Conservation (phyloP, 441 rosid species). For the Francoa sonchifolia region DNA sequence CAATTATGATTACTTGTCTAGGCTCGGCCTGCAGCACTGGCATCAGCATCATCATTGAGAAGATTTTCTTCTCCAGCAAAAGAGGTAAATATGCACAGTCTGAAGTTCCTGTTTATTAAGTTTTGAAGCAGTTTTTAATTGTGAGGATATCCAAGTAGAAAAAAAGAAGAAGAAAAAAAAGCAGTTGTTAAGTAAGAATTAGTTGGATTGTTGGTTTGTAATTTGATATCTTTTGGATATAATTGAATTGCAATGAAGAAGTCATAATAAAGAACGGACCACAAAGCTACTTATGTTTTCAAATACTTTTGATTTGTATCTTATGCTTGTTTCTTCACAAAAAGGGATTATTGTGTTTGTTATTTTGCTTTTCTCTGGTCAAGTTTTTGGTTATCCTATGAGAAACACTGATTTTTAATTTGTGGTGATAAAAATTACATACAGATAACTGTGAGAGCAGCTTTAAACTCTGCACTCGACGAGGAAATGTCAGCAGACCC, state of each 20-base stretch:
- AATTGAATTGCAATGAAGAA: too few species aligned
- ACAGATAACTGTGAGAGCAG: slow-evolving; percentile 59
- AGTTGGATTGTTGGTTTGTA: too few species aligned
- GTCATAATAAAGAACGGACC: too few species aligned
- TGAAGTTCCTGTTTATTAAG: neutral
- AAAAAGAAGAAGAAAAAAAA: too few species aligned
- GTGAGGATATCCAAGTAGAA: too few species aligned
- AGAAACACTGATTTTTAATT: neutral
- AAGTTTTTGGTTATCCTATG: neutral
- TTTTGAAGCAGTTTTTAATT: neutral
- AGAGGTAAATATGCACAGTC: slow-evolving; percentile 23
- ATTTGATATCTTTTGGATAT: too few species aligned
- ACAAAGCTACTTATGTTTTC: too few species aligned
- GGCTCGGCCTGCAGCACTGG: slow-evolving; percentile 22
- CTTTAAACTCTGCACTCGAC: slow-evolving; percentile 63
- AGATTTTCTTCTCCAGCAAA: slow-evolving; percentile 38
- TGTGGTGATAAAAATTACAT: neutral
- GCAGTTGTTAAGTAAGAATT: too few species aligned
- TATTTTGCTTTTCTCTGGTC: neutral
- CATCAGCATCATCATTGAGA: slow-evolving; percentile 21
- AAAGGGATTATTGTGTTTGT: neutral
- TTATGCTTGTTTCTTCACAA: too few species aligned
- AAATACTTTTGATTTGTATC: too few species aligned
- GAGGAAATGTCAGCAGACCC: slow-evolving; percentile 88
- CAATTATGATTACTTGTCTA: slow-evolving; percentile 21